A percentile compares a stretch with the other conserved stretches of the same genome.
Conservation (phyloP, 2,329 filamentous ascomycete species). For the Aspergillus cejpii region DNA sequence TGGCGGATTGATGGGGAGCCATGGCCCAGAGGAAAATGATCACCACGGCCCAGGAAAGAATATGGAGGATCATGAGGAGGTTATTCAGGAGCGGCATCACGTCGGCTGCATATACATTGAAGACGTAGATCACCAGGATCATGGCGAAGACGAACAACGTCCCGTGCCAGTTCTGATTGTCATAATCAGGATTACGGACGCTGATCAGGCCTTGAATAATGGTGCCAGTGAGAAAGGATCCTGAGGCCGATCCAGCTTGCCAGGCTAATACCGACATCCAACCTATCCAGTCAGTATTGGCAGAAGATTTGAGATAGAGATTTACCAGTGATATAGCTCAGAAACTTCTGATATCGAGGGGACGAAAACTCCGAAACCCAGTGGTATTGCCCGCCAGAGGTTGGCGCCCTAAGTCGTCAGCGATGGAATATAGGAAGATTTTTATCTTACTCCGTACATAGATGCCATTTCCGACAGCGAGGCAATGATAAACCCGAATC, state of each 20-base stretch:
- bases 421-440: too few species aligned
- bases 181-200: conserved; percentile 40
- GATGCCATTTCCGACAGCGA: conserved; percentile 58
- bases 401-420: conserved; percentile 42
- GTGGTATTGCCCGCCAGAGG: conserved; percentile 53
- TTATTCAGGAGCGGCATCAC: conserved; percentile 37
- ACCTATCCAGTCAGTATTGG: conserved; percentile 20
- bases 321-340: conserved; percentile 50
- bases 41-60: conserved; percentile 33
- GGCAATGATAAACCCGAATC: conserved; percentile 57
- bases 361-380: conserved; percentile 53
- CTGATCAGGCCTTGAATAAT: conserved; percentile 43
- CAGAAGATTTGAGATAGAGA: neutral
- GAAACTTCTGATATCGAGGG: conserved; percentile 43
- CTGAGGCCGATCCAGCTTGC: conserved; percentile 46
- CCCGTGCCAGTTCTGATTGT: conserved; percentile 43
- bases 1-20: conserved; percentile 24
- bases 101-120: conserved; percentile 35
- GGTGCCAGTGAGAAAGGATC: conserved; percentile 44
- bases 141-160: conserved; percentile 46
- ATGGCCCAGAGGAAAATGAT: conserved; percentile 30
- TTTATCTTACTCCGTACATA: too few species aligned
- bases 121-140: conserved; percentile 38
- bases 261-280: conserved; percentile 48
- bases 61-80: conserved; percentile 34